These are phyloP conservation scores for Acacia acuminata DNA, from an alignment of 306 rosid species.

Conservation along the genomic window DNA sequence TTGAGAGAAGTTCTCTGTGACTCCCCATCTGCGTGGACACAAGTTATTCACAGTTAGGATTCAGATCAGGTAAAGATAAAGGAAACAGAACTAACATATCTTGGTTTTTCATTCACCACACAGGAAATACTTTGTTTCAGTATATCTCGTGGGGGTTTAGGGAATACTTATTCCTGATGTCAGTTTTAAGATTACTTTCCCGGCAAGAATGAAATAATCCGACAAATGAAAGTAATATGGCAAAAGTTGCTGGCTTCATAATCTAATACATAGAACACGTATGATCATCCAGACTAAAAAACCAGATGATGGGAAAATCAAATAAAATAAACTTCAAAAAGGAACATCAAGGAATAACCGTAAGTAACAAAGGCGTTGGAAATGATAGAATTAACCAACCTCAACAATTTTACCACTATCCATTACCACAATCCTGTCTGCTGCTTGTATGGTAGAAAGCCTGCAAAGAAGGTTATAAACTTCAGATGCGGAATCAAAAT, in stretches of 20 bases:
- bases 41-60: slow-evolving; percentile 17
- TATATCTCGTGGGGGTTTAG: not conserved
- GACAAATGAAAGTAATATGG: not conserved
- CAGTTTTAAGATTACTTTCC: not conserved
- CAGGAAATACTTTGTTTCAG: slow-evolving; percentile 11
- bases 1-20: slow-evolving; percentile 76
- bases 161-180: not conserved
- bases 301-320: slow-evolving; percentile 9
- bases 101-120: slow-evolving; percentile 23
- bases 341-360: not conserved
- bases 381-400: slow-evolving; percentile 54
- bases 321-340: slow-evolving; percentile 20
- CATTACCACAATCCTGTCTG: slow-evolving; percentile 93
- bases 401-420: slow-evolving; percentile 81
- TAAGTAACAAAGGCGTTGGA: slow-evolving; percentile 14
- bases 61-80: not conserved
- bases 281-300: not conserved
- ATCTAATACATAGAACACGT: not conserved
- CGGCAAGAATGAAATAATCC: not conserved
- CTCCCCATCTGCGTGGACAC: slow-evolving; percentile 59
- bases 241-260: slow-evolving; percentile 23
- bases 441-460: slow-evolving; percentile 96
- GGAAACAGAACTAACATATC: not conserved
- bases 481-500: slow-evolving; percentile 10
- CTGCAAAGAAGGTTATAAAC: slow-evolving; percentile 43